Evolutionary conservation across 306 rosid genomes (phyloP).

Genomic region (Quercus dentata): DNA sequence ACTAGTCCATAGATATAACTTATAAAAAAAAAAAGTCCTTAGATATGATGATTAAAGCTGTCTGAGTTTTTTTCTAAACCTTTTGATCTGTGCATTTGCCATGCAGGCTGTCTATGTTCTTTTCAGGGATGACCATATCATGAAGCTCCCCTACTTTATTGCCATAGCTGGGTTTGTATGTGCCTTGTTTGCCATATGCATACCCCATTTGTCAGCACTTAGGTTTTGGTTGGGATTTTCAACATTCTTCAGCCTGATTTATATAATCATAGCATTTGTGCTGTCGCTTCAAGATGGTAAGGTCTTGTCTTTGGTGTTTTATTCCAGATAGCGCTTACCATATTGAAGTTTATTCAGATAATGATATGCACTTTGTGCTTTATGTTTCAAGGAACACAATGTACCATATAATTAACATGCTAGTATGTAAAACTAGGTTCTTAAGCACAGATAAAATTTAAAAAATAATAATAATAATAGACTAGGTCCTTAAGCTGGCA

Average conservation of each 20-base stretch:
- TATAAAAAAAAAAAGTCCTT: neutral
- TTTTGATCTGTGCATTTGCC: constrained; percentile 1
- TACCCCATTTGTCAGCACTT: constrained; percentile 94
- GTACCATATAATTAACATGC: neutral
- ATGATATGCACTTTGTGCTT: neutral
- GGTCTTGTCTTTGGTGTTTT: constrained; percentile 15
- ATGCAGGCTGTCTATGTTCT: constrained; percentile 76
- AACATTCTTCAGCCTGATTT: constrained; percentile 67
- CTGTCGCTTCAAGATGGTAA: constrained; percentile 79
- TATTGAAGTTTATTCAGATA: neutral
- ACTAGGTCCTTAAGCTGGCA: neutral
- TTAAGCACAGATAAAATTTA: no score
- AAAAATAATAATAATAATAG: no score
- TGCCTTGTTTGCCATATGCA: constrained; percentile 77
- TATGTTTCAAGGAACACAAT: neutral
- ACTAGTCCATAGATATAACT: neutral
- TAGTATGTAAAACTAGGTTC: neutral
- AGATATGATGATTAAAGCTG: neutral
- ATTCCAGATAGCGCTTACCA: neutral
- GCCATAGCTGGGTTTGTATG: constrained; percentile 78
- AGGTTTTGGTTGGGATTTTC: constrained; percentile 90
- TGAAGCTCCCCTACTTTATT: constrained; percentile 87
- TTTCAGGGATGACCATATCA: constrained; percentile 48
- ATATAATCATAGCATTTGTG: constrained; percentile 52
- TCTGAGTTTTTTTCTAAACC: neutral